phyloP scores from a whole-genome alignment of 1,284 basidiomycete genomes.

The Boletellus deceptivus region DNA sequence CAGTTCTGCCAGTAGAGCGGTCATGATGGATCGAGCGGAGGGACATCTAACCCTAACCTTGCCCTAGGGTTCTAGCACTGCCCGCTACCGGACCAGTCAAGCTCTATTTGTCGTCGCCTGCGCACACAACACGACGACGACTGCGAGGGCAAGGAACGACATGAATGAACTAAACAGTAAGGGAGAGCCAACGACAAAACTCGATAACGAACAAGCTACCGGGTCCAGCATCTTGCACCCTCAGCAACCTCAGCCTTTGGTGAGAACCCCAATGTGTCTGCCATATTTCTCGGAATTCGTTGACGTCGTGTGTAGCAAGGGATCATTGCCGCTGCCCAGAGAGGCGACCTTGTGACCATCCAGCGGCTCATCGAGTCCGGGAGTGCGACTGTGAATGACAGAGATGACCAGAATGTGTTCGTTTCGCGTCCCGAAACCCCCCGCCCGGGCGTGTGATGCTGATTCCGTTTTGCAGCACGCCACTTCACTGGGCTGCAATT shows the following conservation, averaged over 20 bases:
- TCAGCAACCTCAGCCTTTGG: constrained; percentile 25
- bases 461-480: constrained; percentile 46
- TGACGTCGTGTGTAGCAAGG: constrained; percentile 37
- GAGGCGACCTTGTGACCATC: constrained; percentile 76
- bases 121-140: constrained; percentile 9
- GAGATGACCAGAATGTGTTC: constrained; percentile 84
- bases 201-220: constrained; percentile 32
- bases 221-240: constrained; percentile 27
- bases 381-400: constrained; percentile 71
- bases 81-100: constrained; percentile 10
- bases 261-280: constrained; percentile 8
- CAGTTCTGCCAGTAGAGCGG: constrained; percentile 14
- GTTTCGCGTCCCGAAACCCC: constrained; percentile 10
- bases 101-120: not conserved
- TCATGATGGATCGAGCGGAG: constrained; percentile 5
- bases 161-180: constrained; percentile 34
- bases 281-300: constrained; percentile 1
- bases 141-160: constrained; percentile 16
- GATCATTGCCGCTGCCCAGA: constrained; percentile 85
- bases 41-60: constrained; percentile 30
- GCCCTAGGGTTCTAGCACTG: constrained; percentile 23
- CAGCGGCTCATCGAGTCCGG: constrained; percentile 73
- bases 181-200: constrained; percentile 32
- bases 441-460: not conserved
- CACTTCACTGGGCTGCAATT: constrained; percentile 96